Base-by-base conservation (phyloP, 371 early-diverging fungal species). In the Mucor racemosus region DNA sequence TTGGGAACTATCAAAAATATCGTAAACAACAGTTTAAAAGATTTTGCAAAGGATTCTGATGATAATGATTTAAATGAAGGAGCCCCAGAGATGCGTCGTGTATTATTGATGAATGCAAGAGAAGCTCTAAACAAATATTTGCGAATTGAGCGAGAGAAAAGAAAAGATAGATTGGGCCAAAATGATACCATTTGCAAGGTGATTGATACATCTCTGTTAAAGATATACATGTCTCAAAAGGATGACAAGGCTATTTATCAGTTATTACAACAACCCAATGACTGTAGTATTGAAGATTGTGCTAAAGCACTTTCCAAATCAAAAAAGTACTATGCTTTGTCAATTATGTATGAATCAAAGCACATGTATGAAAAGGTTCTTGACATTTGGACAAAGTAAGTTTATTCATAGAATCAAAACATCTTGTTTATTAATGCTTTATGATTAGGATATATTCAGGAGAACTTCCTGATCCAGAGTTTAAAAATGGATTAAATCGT, bases 351-450 rank as follows among this genome's bases (percentile, higher is more conserved):
- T 62, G 85, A 88, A 72, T 69, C 79, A 13, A 83, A 82, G 15
- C 79, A 78, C 40, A 70, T 82, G 69, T 77, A 75, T 50, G 72
- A 82, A 53, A 79, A 87, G 14, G 77, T 84, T 6, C 72, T 94
- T 54, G 87, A 89, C 19, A 74, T 90, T 1, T 91, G 91, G 92
- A 84, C 86, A 65, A 75, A 79, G 92, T 92, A 83, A 65, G 73
- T 53, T 26, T n/a, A 9, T 7, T 19, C 17, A 19, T 46, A 19
- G 3, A 46, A 5, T 14, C 5, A n/a, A 46, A 10, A 17, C 7
- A 19, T 7, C 15, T 26, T 26, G 26, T 26, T 26, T 26, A 26
- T 26, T 46, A 46, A 53, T 4, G 5, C 34, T 5, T 35, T 14
- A 44, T 21, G 9, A 55, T 26, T 56, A 92, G 90, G 35, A 76